These are phyloP conservation scores for Huntiella bhutanensis DNA, from an alignment of 2,329 filamentous ascomycete genomes.

Conservation along the genomic window DNA sequence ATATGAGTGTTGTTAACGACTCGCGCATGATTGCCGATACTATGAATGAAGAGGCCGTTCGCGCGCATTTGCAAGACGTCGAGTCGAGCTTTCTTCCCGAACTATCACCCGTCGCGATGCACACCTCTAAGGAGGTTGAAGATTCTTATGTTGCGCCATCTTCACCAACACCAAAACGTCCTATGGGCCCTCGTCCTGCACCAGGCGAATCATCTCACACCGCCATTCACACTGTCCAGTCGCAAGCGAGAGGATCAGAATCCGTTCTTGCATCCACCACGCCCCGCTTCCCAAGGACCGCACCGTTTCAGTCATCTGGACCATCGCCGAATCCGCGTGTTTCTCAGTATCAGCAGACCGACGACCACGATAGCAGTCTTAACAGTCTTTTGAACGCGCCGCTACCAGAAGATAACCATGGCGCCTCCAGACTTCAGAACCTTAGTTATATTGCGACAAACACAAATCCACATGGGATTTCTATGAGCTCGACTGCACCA, in stretches of 20 bases:
- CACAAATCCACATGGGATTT: conserved; percentile 1
- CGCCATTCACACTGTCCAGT: conserved; percentile 1
- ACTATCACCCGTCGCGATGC: conserved; percentile 34
- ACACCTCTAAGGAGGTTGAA: conserved; percentile 25
- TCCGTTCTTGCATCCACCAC: conserved; percentile 4
- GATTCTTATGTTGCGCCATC: conserved; percentile 34
- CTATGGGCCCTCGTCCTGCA: neutral
- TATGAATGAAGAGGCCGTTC: conserved; percentile 32
- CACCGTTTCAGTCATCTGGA: neutral
- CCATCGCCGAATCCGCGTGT: neutral
- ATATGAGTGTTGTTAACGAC: conserved; percentile 16
- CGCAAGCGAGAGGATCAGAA: conserved; percentile 2
- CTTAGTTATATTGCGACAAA: conserved; percentile 3
- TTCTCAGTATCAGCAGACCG: neutral
- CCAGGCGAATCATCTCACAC: conserved; percentile 2
- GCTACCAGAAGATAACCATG: neutral
- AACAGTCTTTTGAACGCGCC: conserved; percentile 1
- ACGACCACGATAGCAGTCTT: conserved; percentile 3
- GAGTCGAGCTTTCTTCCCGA: conserved; percentile 46
- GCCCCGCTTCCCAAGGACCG: neutral
- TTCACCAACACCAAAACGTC: conserved; percentile 12
- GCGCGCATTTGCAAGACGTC: conserved; percentile 40
- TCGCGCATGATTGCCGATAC: conserved; percentile 23
- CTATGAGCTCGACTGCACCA: neutral
- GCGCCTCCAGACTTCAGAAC: neutral